A percentile compares a stretch with the other conserved stretches of the same genome.
phyloP scores from a whole-genome alignment of 169 alveolate species.

The Theileria orientalis region DNA sequence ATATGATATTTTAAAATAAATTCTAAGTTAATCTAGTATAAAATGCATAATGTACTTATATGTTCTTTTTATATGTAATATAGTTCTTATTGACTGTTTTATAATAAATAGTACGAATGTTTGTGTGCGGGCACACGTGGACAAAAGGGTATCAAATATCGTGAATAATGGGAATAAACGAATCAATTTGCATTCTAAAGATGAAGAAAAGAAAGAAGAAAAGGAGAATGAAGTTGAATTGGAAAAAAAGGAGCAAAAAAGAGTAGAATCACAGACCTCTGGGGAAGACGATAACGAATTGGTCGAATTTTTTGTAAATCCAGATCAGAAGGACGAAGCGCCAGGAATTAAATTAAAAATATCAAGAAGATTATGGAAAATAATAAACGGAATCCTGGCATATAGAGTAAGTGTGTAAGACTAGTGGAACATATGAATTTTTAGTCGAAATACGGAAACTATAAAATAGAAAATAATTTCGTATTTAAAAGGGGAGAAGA shows the following conservation, averaged over 20 bases:
- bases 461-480: constrained; percentile 24
- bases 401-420: constrained; percentile 37
- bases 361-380: constrained; percentile 52
- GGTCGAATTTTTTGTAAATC: not conserved
- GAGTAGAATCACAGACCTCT: not conserved
- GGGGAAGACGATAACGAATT: not conserved
- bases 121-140: not conserved
- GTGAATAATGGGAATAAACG: not conserved
- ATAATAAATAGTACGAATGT: not conserved
- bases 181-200: not conserved
- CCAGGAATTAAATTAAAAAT: constrained; percentile 20
- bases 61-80: not conserved
- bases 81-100: not conserved
- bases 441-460: constrained; percentile 47
- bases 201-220: not conserved
- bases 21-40: not conserved
- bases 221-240: not conserved
- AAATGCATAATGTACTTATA: constrained; percentile 22
- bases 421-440: not conserved
- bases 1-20: not conserved
- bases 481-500: constrained; percentile 38
- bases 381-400: constrained; percentile 41
- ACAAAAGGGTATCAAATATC: not conserved
- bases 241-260: not conserved
- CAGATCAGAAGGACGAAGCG: not conserved